These are phyloP conservation scores for Wickerhamomyces queroliae DNA, from an alignment of 805 yeast genomes.

Conservation along the genomic window DNA sequence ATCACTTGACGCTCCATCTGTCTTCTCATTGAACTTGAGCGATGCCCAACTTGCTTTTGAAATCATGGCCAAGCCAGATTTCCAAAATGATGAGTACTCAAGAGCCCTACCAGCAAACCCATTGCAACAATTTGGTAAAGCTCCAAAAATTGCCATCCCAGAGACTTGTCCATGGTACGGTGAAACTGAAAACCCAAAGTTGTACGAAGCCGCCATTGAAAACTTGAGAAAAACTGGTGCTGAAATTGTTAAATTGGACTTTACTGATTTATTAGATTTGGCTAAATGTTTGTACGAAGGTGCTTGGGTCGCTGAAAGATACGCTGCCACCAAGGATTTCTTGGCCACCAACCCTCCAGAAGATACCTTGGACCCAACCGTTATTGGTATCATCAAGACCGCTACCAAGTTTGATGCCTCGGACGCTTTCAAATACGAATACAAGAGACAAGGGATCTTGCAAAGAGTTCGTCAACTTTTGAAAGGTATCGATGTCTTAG, in stretches of 20 bases:
- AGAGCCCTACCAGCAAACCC: constrained; percentile 70
- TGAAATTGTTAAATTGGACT: constrained; percentile 58
- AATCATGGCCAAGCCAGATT: constrained; percentile 68
- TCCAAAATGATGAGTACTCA: constrained; percentile 69
- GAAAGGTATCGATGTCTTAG: constrained; percentile 60
- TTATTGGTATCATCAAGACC: constrained; percentile 63
- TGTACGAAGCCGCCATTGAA: constrained; percentile 59
- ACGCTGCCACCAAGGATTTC: constrained; percentile 73
- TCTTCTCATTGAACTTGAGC: constrained; percentile 67
- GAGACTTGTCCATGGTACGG: constrained; percentile 70
- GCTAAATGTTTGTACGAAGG: constrained; percentile 93
- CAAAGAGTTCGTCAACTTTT: constrained; percentile 55
- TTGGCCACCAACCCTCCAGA: constrained; percentile 65
- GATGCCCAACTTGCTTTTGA: constrained; percentile 82
- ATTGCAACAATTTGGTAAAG: constrained; percentile 46
- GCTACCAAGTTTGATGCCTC: constrained; percentile 80
- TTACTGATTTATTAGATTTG: constrained; percentile 67
- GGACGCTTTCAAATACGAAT: constrained; percentile 79
- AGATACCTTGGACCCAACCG: constrained; percentile 78
- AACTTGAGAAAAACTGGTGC: constrained; percentile 49
- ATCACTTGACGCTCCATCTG: constrained; percentile 87
- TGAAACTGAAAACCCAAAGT: constrained; percentile 67
- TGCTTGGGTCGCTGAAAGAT: constrained; percentile 98
- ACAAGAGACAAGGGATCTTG: constrained; percentile 75
- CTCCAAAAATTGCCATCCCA: constrained; percentile 76